Evolutionary conservation across 371 early-diverging fungal species (phyloP).

Genomic region (Thermomucor indicae-seudaticae): DNA sequence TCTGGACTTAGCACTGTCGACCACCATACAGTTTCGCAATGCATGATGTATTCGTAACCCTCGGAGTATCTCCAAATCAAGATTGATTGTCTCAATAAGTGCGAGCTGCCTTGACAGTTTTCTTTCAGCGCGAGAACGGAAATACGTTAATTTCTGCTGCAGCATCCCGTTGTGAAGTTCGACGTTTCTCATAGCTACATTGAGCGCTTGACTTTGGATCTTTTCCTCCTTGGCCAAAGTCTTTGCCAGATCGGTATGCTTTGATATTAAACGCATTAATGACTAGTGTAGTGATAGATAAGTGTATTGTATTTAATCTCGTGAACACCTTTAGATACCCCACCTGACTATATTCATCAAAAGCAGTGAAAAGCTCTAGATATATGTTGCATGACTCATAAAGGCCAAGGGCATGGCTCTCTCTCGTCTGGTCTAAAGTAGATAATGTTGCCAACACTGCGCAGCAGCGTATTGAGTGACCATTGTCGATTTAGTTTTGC

Average conservation of each 20-base stretch:
- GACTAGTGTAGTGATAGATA: slow-evolving; percentile 11
- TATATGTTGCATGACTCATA: background rate
- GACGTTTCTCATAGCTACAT: slow-evolving; percentile 57
- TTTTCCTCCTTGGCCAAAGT: slow-evolving; percentile 47
- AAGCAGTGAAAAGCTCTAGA: background rate
- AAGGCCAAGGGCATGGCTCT: background rate
- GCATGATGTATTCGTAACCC: slow-evolving; percentile 23
- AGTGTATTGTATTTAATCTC: slow-evolving; percentile 4
- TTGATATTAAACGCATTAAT: slow-evolving; percentile 21
- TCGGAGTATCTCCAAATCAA: slow-evolving; percentile 23
- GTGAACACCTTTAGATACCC: background rate
- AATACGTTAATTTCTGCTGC: slow-evolving; percentile 8
- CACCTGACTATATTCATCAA: background rate
- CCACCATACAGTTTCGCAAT: slow-evolving; percentile 9
- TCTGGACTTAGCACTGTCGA: slow-evolving; percentile 25
- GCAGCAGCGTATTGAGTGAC: background rate
- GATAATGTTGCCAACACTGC: background rate
- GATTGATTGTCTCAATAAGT: slow-evolving; percentile 12
- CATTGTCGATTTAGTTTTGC: background rate
- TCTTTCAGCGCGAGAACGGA: slow-evolving; percentile 14
- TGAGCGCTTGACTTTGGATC: slow-evolving; percentile 52
- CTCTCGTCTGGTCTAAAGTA: background rate
- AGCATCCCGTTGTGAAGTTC: slow-evolving; percentile 38
- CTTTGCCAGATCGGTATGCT: slow-evolving; percentile 42
- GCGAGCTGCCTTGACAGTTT: slow-evolving; percentile 20